These are phyloP conservation scores for Claviceps monticola DNA, from an alignment of 2,329 filamentous ascomycete species.

Conservation along the genomic window DNA sequence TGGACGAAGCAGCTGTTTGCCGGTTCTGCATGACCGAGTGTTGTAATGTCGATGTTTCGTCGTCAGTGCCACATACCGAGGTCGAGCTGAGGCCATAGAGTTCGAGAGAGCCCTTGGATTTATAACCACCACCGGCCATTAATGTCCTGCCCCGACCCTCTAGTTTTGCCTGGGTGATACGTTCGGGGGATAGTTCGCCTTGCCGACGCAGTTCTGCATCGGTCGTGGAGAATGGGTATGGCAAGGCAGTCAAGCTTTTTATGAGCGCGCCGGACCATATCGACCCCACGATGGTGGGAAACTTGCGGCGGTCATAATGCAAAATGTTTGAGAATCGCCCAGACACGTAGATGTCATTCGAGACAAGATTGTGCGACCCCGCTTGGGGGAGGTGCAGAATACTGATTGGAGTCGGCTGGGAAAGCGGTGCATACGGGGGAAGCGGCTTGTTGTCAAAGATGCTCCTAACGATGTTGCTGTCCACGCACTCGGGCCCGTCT, in stretches of 20 bases:
- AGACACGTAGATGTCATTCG: slow-evolving; percentile 74
- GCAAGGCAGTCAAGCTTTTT: slow-evolving; percentile 56
- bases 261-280: slow-evolving; percentile 75
- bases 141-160: slow-evolving; percentile 46
- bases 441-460: slow-evolving; percentile 40
- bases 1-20: slow-evolving; percentile 67
- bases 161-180: slow-evolving; percentile 39
- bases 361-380: slow-evolving; percentile 37
- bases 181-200: slow-evolving; percentile 40
- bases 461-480: slow-evolving; percentile 18
- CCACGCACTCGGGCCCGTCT: slow-evolving; percentile 12
- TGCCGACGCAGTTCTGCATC: slow-evolving; percentile 43
- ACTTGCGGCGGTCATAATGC: slow-evolving; percentile 77
- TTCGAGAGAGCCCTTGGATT: slow-evolving; percentile 79
- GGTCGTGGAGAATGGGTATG: slow-evolving; percentile 51
- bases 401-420: slow-evolving; percentile 68
- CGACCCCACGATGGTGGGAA: slow-evolving; percentile 62
- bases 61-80: slow-evolving; percentile 12
- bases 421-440: slow-evolving; percentile 53
- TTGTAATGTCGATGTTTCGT: slow-evolving; percentile 16
- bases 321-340: slow-evolving; percentile 82
- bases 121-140: slow-evolving; percentile 79
- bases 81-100: slow-evolving; percentile 51
- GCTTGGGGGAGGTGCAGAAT: slow-evolving; percentile 62
- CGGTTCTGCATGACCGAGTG: slow-evolving; percentile 58